Percentiles rank a stretch among this genome's conserved stretches.
These are phyloP conservation scores for Colletotrichum theobromicola DNA, from an alignment of 2,329 filamentous ascomycete genomes.

Conservation along the genomic window DNA sequence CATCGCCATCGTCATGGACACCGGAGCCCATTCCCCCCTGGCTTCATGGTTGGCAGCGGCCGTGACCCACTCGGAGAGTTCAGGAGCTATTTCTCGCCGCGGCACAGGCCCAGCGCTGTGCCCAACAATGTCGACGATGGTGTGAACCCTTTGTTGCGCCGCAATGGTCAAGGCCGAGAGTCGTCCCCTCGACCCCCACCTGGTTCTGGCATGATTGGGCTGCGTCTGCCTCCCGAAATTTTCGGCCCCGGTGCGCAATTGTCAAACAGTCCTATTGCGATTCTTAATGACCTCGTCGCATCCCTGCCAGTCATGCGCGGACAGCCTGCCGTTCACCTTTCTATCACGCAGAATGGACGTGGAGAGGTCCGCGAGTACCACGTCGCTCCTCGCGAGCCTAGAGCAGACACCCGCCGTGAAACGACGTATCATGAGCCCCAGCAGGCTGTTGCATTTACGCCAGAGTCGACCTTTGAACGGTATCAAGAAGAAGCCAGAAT, in stretches of 20 bases:
- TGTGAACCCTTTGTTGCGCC: conserved; percentile 83
- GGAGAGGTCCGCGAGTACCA: conserved; percentile 60
- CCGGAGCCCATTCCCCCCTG: conserved; percentile 65
- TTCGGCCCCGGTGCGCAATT: conserved; percentile 41
- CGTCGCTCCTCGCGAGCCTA: conserved; percentile 44
- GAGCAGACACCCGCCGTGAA: conserved; percentile 56
- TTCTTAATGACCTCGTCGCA: conserved; percentile 62
- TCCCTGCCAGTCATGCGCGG: conserved; percentile 54
- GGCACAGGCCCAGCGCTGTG: conserved; percentile 58
- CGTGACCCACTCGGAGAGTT: conserved; percentile 58
- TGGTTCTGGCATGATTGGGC: conserved; percentile 58
- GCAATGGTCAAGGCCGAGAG: conserved; percentile 52
- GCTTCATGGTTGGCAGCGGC: conserved; percentile 58
- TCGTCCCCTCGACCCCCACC: conserved; percentile 51
- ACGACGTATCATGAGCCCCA: conserved; percentile 62
- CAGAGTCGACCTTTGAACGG: conserved; percentile 73
- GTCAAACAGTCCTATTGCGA: conserved; percentile 56
- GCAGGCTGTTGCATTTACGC: conserved; percentile 77
- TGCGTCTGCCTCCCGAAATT: conserved; percentile 52
- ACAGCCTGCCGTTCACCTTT: conserved; percentile 63
- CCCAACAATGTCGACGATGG: conserved; percentile 76
- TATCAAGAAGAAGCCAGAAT: conserved; percentile 93
- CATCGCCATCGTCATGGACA: conserved; percentile 58
- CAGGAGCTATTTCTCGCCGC: conserved; percentile 53
- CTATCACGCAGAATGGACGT: conserved; percentile 56